A percentile compares a stretch with the other conserved stretches of the same genome.
These are phyloP conservation scores for Puya raimondii DNA, from an alignment of 176 grass and related monocot genomes.

Conservation along the genomic window DNA sequence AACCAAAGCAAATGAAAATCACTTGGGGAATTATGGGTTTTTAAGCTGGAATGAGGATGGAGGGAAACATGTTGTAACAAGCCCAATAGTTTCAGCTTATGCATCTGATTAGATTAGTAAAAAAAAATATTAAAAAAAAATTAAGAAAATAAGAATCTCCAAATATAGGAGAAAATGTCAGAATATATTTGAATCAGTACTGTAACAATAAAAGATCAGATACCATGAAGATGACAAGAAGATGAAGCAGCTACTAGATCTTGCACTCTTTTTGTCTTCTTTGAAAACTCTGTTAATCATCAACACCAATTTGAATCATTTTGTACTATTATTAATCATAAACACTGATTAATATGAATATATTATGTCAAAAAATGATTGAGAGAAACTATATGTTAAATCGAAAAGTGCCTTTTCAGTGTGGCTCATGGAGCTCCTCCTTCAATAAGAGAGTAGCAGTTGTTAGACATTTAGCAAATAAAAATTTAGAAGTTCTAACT, in stretches of 20 bases:
- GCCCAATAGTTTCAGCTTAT: conserved; percentile 67
- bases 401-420: no score
- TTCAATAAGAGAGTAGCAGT: no score
- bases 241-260: not conserved
- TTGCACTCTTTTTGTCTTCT: no score
- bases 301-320: no score
- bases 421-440: no score
- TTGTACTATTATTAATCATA: no score
- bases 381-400: no score
- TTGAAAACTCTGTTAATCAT: no score
- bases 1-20: conserved; percentile 20
- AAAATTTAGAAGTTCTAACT: no score
- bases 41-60: conserved; percentile 71
- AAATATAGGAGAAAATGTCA: not conserved
- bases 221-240: not conserved
- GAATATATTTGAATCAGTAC: not conserved
- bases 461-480: no score
- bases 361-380: no score
- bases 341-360: no score
- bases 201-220: not conserved
- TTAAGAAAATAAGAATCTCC: conserved; percentile 3
- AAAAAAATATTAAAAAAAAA: not conserved
- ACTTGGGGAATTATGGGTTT: conserved; percentile 59
- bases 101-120: conserved; percentile 1
- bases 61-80: conserved; percentile 59